Conservation (phyloP, 1,284 basidiomycete species). For the Leucoagaricus sp. region DNA sequence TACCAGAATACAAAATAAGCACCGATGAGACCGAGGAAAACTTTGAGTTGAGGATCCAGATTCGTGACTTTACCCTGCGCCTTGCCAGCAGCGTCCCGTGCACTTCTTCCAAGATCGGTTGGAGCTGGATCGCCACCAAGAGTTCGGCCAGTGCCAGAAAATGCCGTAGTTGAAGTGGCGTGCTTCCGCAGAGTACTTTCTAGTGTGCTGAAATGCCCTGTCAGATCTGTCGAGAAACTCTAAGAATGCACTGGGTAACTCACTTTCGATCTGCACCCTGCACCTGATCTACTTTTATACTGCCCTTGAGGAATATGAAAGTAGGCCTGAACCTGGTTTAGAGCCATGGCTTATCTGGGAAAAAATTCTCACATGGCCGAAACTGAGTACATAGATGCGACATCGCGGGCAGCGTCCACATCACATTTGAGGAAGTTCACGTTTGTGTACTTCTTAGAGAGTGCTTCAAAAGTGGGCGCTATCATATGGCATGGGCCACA, state of each 20-base stretch:
- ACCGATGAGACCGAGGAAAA: constrained; percentile 59
- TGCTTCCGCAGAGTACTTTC: constrained; percentile 57
- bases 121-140: constrained; percentile 51
- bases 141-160: constrained; percentile 73
- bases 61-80: constrained; percentile 40
- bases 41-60: constrained; percentile 65
- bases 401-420: constrained; percentile 69
- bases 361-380: constrained; percentile 59
- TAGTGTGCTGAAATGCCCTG: constrained; percentile 45
- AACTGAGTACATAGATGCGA: constrained; percentile 60
- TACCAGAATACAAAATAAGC: constrained; percentile 71
- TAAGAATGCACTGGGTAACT: constrained; percentile 23
- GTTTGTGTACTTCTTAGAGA: constrained; percentile 63
- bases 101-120: constrained; percentile 33
- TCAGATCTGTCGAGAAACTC: neutral
- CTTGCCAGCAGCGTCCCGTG: constrained; percentile 34
- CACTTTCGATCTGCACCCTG: constrained; percentile 68
- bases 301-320: constrained; percentile 74
- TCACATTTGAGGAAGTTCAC: constrained; percentile 83
- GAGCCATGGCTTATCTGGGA: neutral
- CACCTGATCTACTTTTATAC: constrained; percentile 64
- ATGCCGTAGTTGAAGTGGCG: constrained; percentile 42
- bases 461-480: constrained; percentile 68
- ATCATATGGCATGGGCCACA: constrained; percentile 82
- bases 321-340: constrained; percentile 55